phyloP scores from a whole-genome alignment of 495 filamentous ascomycete genomes.

The Hypomontagnella submonticulosa region DNA sequence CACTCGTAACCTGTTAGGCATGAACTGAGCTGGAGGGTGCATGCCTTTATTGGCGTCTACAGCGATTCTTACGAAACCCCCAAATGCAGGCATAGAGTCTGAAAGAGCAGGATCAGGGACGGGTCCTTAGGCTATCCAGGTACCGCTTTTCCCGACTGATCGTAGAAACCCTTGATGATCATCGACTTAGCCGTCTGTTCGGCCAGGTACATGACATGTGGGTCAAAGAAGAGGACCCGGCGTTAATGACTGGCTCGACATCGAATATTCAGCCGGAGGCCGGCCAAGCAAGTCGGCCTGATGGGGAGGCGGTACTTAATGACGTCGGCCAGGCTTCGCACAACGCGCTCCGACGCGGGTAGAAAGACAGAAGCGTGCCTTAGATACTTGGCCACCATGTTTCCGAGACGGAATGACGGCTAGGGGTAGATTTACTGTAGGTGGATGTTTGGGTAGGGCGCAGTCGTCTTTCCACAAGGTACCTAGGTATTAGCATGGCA shows the following conservation, averaged over 20 bases:
- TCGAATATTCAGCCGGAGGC: slow-evolving; percentile 12
- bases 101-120: slow-evolving; percentile 5
- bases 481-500: slow-evolving; percentile 4
- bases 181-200: slow-evolving; percentile 9
- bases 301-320: slow-evolving; percentile 2
- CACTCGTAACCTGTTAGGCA: slow-evolving; percentile 37
- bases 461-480: not conserved
- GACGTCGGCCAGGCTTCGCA: not conserved
- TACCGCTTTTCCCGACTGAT: slow-evolving; percentile 3
- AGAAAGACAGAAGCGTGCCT: not conserved
- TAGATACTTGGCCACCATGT: not conserved
- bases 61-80: slow-evolving; percentile 11
- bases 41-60: slow-evolving; percentile 14
- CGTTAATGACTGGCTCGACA: slow-evolving; percentile 7
- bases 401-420: slow-evolving; percentile 1
- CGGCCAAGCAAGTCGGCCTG: slow-evolving; percentile 7
- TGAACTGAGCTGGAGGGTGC: slow-evolving; percentile 18
- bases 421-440: too few species aligned
- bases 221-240: slow-evolving; percentile 2
- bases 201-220: slow-evolving; percentile 19
- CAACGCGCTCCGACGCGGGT: not conserved
- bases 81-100: slow-evolving; percentile 14
- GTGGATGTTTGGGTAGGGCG: not conserved
- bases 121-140: slow-evolving; percentile 2
- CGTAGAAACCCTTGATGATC: slow-evolving; percentile 13